These are phyloP conservation scores for Tetraselmis striata DNA, from an alignment of 139 green algal genomes.

Conservation along the genomic window DNA sequence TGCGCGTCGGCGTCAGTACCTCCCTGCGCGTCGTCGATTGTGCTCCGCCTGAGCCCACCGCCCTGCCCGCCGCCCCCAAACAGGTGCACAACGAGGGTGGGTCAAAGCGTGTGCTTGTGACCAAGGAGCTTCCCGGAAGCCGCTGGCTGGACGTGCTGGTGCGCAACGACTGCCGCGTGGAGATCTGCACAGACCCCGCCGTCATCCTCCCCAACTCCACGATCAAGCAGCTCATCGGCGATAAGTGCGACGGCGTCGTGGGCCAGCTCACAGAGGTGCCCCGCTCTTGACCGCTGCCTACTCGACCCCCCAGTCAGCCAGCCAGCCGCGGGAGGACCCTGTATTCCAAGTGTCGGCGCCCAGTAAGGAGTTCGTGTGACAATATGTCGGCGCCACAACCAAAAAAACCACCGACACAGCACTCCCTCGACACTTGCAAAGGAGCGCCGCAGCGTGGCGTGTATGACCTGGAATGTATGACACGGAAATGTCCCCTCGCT, in stretches of 20 bases:
- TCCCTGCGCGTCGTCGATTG: neutral
- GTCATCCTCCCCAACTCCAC: constrained; percentile 81
- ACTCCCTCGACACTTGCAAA: too few relatives aligned
- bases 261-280: constrained; percentile 89
- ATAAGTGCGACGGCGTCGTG: constrained; percentile 91
- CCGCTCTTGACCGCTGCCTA: too few relatives aligned
- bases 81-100: constrained; percentile 85
- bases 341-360: too few relatives aligned
- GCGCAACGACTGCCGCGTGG: constrained; percentile 53
- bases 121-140: constrained; percentile 87
- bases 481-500: too few relatives aligned
- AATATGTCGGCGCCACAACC: too few relatives aligned
- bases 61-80: neutral
- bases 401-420: too few relatives aligned
- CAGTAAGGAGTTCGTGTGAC: too few relatives aligned
- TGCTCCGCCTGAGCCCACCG: neutral
- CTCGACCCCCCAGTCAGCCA: too few relatives aligned
- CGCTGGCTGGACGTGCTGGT: constrained; percentile 85
- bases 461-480: too few relatives aligned
- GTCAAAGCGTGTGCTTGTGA: constrained; percentile 86
- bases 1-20: neutral
- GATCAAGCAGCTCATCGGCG: constrained; percentile 83
- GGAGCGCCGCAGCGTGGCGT: too few relatives aligned
- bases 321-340: neutral
- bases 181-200: constrained; percentile 56